These are phyloP conservation scores for Podospora appendiculata DNA, from an alignment of 495 filamentous ascomycete species.

Conservation along the genomic window DNA sequence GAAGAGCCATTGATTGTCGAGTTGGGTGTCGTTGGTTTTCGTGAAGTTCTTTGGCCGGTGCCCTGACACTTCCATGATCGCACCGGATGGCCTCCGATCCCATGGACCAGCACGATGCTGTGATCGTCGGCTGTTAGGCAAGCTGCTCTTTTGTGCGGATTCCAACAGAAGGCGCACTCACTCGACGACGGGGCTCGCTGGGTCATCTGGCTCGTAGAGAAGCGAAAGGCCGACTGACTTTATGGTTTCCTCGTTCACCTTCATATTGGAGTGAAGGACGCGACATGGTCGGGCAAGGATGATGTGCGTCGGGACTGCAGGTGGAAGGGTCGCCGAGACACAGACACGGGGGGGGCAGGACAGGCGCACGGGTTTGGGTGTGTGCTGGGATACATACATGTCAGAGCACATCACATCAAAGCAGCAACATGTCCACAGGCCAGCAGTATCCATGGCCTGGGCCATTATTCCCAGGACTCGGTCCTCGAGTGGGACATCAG, in stretches of 20 bases:
- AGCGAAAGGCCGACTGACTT: conserved; percentile 28
- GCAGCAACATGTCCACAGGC: conserved; percentile 4
- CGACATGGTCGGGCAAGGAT: conserved; percentile 7
- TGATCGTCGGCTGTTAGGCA: background rate
- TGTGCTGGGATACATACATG: background rate
- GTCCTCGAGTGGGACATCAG: background rate
- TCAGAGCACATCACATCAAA: conserved; percentile 4
- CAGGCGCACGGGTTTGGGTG: conserved; percentile 7
- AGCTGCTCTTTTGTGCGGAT: background rate
- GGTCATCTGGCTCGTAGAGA: conserved; percentile 28
- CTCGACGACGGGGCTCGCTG: conserved; percentile 22
- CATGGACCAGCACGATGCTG: conserved; percentile 30
- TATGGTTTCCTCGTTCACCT: conserved; percentile 17
- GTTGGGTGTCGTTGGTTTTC: conserved; percentile 7
- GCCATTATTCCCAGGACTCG: conserved; percentile 1
- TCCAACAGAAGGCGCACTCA: conserved; percentile 11
- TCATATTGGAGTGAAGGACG: conserved; percentile 16
- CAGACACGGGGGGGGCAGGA: background rate
- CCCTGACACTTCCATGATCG: conserved; percentile 23
- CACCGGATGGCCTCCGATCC: conserved; percentile 30
- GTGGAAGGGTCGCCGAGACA: background rate
- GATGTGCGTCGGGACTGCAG: background rate
- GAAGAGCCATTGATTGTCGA: conserved; percentile 4
- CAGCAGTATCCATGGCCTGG: background rate
- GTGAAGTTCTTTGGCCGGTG: background rate